These are phyloP conservation scores for Pleurotus salmoneostramineus DNA, from an alignment of 768 basidiomycete species.

Conservation along the genomic window DNA sequence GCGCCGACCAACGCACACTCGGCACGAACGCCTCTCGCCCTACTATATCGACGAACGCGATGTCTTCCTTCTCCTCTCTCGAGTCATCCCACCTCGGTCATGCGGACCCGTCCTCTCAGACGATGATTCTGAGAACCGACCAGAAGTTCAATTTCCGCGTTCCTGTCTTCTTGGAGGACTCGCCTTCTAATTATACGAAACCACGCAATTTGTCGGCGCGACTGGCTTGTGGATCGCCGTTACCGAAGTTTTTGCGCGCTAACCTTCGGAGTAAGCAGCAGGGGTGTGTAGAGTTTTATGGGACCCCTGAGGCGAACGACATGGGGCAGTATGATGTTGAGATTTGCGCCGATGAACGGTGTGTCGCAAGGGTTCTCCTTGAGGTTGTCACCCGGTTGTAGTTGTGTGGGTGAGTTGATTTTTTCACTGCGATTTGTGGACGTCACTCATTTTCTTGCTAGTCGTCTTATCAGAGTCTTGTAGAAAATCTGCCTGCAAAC, in stretches of 20 bases:
- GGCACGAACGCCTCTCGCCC: slow-evolving; percentile 24
- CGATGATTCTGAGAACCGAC: slow-evolving; percentile 50
- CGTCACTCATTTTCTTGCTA: not conserved
- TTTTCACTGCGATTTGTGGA: not conserved
- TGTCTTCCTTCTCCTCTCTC: slow-evolving; percentile 62
- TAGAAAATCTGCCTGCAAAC: not conserved
- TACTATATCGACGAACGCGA: slow-evolving; percentile 32
- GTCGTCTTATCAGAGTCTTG: not conserved
- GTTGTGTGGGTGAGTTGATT: not conserved
- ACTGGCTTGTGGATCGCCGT: slow-evolving; percentile 44
- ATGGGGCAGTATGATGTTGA: slow-evolving; percentile 53
- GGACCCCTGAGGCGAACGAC: slow-evolving; percentile 45
- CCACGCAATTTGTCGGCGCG: slow-evolving; percentile 31
- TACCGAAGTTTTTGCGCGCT: slow-evolving; percentile 54
- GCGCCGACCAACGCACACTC: slow-evolving; percentile 38
- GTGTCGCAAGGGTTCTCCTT: slow-evolving; percentile 51
- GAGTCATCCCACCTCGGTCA: slow-evolving; percentile 53
- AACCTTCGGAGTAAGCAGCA: slow-evolving; percentile 41
- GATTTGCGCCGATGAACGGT: slow-evolving; percentile 49
- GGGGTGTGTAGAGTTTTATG: slow-evolving; percentile 54
- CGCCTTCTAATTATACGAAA: slow-evolving; percentile 10
- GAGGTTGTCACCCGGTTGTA: slow-evolving; percentile 39
- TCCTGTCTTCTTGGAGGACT: slow-evolving; percentile 24
- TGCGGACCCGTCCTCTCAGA: slow-evolving; percentile 24
- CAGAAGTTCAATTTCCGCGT: slow-evolving; percentile 60